A percentile compares a stretch with the other conserved stretches of the same genome.
These are phyloP conservation scores for Linderniella brevidens DNA, from an alignment of 257 asterid genomes.

Conservation along the genomic window DNA sequence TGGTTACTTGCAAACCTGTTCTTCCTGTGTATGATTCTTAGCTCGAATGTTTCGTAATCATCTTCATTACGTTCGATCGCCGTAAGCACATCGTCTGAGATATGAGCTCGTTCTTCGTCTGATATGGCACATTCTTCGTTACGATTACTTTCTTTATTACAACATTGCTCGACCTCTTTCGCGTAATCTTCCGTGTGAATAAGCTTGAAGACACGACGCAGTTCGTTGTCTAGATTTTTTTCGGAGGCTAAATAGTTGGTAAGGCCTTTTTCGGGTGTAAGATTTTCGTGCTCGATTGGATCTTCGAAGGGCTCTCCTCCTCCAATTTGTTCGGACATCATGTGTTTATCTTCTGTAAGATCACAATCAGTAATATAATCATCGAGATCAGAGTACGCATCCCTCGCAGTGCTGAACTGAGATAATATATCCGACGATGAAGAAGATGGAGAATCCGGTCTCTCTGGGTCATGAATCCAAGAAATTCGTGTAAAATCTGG, in stretches of 20 bases:
- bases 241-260: too few relatives aligned
- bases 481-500: slow-evolving; percentile 91
- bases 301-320: too few relatives aligned
- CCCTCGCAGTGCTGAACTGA: slow-evolving; percentile 88
- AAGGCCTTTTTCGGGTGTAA: too few relatives aligned
- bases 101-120: slow-evolving; percentile 27
- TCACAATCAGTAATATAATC: slow-evolving; percentile 63
- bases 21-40: slow-evolving; percentile 73
- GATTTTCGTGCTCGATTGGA: too few relatives aligned
- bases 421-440: slow-evolving; percentile 66
- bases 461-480: slow-evolving; percentile 28
- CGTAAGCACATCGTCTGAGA: slow-evolving; percentile 39
- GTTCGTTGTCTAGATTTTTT: too few relatives aligned
- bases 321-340: too few relatives aligned
- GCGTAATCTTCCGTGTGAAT: too few relatives aligned
- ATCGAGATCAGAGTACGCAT: slow-evolving; percentile 68
- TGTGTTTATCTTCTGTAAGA: slow-evolving; percentile 65
- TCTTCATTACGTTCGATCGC: slow-evolving; percentile 34
- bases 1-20: slow-evolving; percentile 46
- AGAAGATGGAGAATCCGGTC: slow-evolving; percentile 38
- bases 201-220: too few relatives aligned
- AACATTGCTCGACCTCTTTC: too few relatives aligned
- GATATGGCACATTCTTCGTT: slow-evolving; percentile 19
- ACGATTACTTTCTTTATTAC: slow-evolving; percentile 10
- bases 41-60: slow-evolving; percentile 61